Conservation (phyloP, 257 asterid species). For the Solanum clarkiae region DNA sequence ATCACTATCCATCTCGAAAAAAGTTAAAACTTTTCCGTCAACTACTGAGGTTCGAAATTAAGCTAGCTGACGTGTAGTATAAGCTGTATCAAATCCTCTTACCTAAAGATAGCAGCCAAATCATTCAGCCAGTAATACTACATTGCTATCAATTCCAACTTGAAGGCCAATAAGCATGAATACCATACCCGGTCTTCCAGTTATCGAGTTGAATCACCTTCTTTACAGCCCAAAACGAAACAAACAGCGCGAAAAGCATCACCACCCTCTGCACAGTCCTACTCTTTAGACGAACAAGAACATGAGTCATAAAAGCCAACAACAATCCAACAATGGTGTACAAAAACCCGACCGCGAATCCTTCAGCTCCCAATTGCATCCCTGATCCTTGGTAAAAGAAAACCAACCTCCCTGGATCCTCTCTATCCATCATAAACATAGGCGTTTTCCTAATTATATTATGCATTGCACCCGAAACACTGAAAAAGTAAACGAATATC, state of each 20-base stretch:
- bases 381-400: conserved; percentile 86
- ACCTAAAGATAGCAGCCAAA: conserved; percentile 9
- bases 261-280: conserved; percentile 36
- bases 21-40: background rate
- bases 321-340: conserved; percentile 73
- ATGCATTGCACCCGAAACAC: conserved; percentile 90
- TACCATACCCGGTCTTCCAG: conserved; percentile 90
- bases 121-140: background rate
- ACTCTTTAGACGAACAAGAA: conserved; percentile 41
- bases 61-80: background rate
- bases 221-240: conserved; percentile 56
- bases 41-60: background rate
- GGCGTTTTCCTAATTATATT: conserved; percentile 95
- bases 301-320: conserved; percentile 58
- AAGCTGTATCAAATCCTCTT: conserved; percentile 16
- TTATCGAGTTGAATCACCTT: conserved; percentile 77
- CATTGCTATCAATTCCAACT: conserved; percentile 46
- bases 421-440: conserved; percentile 58
- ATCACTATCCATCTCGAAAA: background rate
- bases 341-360: conserved; percentile 71
- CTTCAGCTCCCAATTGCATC: conserved; percentile 94
- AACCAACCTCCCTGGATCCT: conserved; percentile 55
- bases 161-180: conserved; percentile 83
- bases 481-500: conserved; percentile 72
- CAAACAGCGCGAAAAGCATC: conserved; percentile 28